Evolutionary conservation across 148 eudicot species (phyloP).

Genomic region (Camellia japonica): DNA sequence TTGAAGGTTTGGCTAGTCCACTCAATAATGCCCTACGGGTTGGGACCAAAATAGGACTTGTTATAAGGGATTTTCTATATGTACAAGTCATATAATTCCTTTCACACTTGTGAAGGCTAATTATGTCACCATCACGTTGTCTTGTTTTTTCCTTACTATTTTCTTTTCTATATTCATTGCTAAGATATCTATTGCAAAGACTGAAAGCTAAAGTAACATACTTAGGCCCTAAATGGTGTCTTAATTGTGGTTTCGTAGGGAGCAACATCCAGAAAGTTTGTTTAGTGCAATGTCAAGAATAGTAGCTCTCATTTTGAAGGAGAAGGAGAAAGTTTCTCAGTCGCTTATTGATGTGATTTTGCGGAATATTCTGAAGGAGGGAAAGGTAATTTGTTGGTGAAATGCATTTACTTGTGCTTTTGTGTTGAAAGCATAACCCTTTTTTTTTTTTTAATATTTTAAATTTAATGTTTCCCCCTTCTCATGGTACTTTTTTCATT

Average conservation of each 20-base stretch:
- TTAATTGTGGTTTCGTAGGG: conserved; percentile 38
- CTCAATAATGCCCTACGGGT: background rate
- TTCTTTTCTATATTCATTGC: background rate
- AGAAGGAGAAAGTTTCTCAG: conserved; percentile 56
- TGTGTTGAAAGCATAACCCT: background rate
- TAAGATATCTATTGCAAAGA: background rate
- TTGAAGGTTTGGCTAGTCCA: background rate
- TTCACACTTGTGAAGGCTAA: background rate
- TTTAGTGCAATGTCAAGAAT: conserved; percentile 63
- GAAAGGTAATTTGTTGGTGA: conserved; percentile 51
- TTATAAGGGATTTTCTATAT: background rate
- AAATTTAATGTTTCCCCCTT: background rate
- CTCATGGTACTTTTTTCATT: background rate
- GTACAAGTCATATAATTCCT: background rate
- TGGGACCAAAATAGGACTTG: background rate
- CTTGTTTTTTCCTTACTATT: background rate
- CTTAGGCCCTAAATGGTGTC: conserved; percentile 4
- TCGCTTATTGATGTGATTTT: conserved; percentile 63
- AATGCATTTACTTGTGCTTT: conserved; percentile 3
- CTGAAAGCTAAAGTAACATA: background rate
- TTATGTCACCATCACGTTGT: background rate
- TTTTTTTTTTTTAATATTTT: background rate
- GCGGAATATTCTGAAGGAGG: conserved; percentile 57
- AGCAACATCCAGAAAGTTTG: conserved; percentile 59
- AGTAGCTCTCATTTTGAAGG: conserved; percentile 63